Percentiles rank a stretch among this genome's conserved stretches.
phyloP scores from a whole-genome alignment of 345 rosid species.

The Salix koriyanagi region DNA sequence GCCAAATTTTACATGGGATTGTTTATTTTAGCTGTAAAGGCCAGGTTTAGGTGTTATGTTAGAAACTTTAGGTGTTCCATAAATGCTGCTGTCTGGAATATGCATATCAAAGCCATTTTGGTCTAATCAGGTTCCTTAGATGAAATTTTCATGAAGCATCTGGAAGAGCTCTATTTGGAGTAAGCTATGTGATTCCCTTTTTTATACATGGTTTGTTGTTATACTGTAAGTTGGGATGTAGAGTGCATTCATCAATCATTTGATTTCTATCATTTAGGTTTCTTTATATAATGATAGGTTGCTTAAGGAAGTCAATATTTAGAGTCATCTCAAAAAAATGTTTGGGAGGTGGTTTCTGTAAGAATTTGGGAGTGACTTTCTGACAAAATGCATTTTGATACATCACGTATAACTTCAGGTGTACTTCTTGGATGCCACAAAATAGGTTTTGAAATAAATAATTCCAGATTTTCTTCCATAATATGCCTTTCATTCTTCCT shows the following conservation, averaged over 20 bases:
- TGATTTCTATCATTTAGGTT: neutral
- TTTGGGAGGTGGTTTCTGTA: neutral
- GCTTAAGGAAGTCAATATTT: neutral
- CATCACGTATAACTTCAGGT: neutral
- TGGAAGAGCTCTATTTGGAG: neutral
- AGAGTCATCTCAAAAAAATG: neutral
- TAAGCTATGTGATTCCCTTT: neutral
- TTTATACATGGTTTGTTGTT: neutral
- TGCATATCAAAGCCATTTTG: neutral
- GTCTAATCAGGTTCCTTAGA: neutral
- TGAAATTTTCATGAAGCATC: neutral
- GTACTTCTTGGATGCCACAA: neutral
- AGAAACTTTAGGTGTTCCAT: neutral
- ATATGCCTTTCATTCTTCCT: neutral
- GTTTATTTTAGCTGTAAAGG: neutral
- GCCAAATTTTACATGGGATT: neutral
- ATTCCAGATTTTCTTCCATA: neutral
- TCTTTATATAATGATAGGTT: neutral
- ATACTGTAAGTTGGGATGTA: neutral
- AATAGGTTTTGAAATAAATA: neutral
- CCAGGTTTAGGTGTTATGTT: neutral
- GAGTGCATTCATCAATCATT: neutral
- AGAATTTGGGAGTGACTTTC: neutral
- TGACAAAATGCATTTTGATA: neutral
- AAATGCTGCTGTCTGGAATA: neutral